These are phyloP conservation scores for Morella rubra DNA, from an alignment of 306 rosid species.

Conservation along the genomic window DNA sequence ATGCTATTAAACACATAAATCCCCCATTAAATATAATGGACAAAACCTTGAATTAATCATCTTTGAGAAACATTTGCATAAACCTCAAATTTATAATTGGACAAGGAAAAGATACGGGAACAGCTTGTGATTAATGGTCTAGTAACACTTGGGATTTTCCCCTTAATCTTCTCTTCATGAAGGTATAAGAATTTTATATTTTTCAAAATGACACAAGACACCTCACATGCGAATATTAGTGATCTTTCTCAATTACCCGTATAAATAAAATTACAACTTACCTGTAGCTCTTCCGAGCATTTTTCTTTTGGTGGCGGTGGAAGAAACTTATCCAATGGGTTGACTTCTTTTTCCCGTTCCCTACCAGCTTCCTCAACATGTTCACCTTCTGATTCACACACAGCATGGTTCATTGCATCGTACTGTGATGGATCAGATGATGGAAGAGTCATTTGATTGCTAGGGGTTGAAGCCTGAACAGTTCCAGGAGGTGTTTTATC, in stretches of 20 bases:
- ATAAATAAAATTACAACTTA: conserved; percentile 34
- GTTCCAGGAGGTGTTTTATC: conserved; percentile 52
- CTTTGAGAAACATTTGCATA: not conserved
- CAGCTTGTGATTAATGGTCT: not conserved
- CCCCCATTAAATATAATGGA: not conserved
- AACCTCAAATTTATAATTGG: not conserved
- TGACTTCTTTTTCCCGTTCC: conserved; percentile 46
- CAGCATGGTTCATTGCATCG: conserved; percentile 43
- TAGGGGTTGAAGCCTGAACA: conserved; percentile 46
- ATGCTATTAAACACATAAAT: not conserved
- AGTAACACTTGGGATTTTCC: not conserved
- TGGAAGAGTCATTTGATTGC: conserved; percentile 54
- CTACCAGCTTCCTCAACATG: conserved; percentile 42
- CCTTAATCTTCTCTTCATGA: not conserved
- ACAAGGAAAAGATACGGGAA: not conserved
- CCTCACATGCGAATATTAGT: not conserved
- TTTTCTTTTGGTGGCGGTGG: conserved; percentile 70
- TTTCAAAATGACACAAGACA: not conserved
- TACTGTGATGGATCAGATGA: conserved; percentile 47
- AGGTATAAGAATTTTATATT: not conserved
- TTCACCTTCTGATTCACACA: conserved; percentile 49
- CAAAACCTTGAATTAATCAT: not conserved
- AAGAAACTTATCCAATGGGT: conserved; percentile 68
- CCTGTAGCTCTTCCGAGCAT: conserved; percentile 90
- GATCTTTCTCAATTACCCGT: not conserved